Base-by-base conservation (phyloP, 1,139 yeast genomes). In the Zygoascus meyerae region DNA sequence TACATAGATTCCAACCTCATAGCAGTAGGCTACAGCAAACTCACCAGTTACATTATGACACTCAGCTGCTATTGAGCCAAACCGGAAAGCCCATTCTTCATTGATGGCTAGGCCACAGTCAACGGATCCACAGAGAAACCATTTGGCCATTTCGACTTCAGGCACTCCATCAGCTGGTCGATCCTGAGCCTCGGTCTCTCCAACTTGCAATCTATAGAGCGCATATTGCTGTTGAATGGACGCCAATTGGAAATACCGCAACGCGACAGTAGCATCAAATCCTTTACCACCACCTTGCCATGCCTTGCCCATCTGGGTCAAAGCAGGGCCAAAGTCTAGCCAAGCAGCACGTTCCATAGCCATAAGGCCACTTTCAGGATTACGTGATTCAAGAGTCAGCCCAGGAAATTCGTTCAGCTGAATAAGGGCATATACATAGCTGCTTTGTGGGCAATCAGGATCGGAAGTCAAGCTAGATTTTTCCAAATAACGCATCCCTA, bases 21-120 rank as follows among this genome's bases (percentile, higher is more conserved):
- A 58, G 48, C 65, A 68, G 47, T 69, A 69, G 1, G 71, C 73
- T 18, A 69, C 56, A 2, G 72, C 72, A 52, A 69, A 68, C 54
- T 65, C 61, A 1, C 70, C 73, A 29, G 63, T 61, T 2, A 62
- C 53, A 44, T 65, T 64, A 8, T 59, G 60, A 21, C 56, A 59
- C 29, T 59, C 61, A 2, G 70, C 67, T 3, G 68, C 70, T 17
- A 63, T 55, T 16, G 58, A 52, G 2, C 71, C 69, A 50, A 66
- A 69, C 31, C 61, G 57, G 45, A 59, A 67, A 3, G 73, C 71
- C 65, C 67, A 61, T 42, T 61, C 64, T 49, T 67, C 71, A 48
- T 67, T 65, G n/a, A 62, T 58, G 14, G 47, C 50, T 14, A 68
- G 51, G 1, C 54, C 46, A n/a, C 40, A 35, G 30, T 58, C 61